These are phyloP conservation scores for Bipolaris victoriae DNA, from an alignment of 2,329 filamentous ascomycete genomes.

Conservation along the genomic window DNA sequence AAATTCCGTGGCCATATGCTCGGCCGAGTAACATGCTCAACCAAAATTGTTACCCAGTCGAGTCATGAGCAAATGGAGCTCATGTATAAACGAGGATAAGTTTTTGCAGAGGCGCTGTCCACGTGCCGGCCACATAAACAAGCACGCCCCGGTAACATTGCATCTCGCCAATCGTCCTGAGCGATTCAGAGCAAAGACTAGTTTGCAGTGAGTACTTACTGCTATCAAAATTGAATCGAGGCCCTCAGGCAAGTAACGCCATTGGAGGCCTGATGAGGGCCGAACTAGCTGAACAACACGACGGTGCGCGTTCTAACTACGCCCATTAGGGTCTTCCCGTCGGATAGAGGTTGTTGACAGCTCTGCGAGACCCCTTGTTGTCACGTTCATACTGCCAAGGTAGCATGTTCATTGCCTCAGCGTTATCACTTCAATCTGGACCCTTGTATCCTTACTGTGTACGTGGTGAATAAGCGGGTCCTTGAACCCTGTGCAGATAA, in stretches of 20 bases:
- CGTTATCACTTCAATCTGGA: too few relatives aligned
- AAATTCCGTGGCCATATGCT: too few relatives aligned
- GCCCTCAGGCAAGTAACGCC: neutral
- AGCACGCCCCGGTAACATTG: conserved; percentile 10
- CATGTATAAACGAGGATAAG: neutral
- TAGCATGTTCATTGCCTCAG: too few relatives aligned
- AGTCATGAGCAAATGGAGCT: too few relatives aligned
- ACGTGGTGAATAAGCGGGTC: too few relatives aligned
- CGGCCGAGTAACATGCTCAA: too few relatives aligned
- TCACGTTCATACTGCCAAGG: too few relatives aligned
- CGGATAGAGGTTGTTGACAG: neutral
- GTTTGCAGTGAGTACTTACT: neutral
- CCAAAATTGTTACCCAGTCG: too few relatives aligned
- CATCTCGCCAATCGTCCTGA: conserved; percentile 14
- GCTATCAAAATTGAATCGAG: conserved; percentile 3
- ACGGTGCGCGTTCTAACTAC: neutral
- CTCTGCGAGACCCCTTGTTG: neutral
- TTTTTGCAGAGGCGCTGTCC: conserved; percentile 8
- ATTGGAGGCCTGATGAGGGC: neutral
- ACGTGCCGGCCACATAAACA: conserved; percentile 11
- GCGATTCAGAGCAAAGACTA: conserved; percentile 8
- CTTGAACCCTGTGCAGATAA: too few relatives aligned
- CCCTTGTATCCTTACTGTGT: too few relatives aligned
- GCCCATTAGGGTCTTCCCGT: neutral
- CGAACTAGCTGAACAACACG: neutral